Conservation (phyloP, 352 stramenopile species). For the Pythium rhizo-oryzae region DNA sequence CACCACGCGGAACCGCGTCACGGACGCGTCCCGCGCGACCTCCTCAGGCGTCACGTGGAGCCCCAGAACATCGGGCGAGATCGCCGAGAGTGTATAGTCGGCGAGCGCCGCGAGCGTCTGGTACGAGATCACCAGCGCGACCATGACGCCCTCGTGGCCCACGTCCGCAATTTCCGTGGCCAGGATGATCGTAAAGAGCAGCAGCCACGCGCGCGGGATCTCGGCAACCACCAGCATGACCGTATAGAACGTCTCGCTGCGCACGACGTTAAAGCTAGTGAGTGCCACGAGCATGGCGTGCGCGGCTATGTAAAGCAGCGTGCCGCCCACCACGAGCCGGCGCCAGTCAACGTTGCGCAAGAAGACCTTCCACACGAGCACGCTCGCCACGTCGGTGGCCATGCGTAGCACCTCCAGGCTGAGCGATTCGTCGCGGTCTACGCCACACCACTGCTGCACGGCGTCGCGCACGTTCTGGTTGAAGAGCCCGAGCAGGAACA, state of each 20-base stretch:
- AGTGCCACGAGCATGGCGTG: slow-evolving; percentile 32
- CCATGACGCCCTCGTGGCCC: slow-evolving; percentile 53
- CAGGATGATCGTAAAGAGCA: slow-evolving; percentile 42
- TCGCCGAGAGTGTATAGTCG: slow-evolving; percentile 30
- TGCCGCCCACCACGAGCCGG: slow-evolving; percentile 29
- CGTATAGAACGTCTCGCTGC: slow-evolving; percentile 44
- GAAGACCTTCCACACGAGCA: slow-evolving; percentile 21
- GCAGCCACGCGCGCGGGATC: slow-evolving; percentile 44
- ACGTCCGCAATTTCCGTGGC: slow-evolving; percentile 55
- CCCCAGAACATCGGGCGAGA: slow-evolving; percentile 24
- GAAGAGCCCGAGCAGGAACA: slow-evolving; percentile 29
- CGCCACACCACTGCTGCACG: neutral
- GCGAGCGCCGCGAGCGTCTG: slow-evolving; percentile 38
- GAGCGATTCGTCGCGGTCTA: slow-evolving; percentile 19
- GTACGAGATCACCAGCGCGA: slow-evolving; percentile 53
- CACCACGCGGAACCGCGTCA: slow-evolving; percentile 9
- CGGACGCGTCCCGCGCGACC: neutral
- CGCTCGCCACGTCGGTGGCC: slow-evolving; percentile 36
- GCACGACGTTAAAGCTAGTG: slow-evolving; percentile 38
- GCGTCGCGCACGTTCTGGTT: slow-evolving; percentile 23
- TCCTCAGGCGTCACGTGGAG: slow-evolving; percentile 3
- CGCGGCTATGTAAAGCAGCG: slow-evolving; percentile 33
- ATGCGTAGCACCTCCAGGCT: slow-evolving; percentile 23
- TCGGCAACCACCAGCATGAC: slow-evolving; percentile 31
- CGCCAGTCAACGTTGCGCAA: slow-evolving; percentile 17